Conservation (phyloP, 2,329 filamentous ascomycete species). For the Cylindrodendrum hubeiense region DNA sequence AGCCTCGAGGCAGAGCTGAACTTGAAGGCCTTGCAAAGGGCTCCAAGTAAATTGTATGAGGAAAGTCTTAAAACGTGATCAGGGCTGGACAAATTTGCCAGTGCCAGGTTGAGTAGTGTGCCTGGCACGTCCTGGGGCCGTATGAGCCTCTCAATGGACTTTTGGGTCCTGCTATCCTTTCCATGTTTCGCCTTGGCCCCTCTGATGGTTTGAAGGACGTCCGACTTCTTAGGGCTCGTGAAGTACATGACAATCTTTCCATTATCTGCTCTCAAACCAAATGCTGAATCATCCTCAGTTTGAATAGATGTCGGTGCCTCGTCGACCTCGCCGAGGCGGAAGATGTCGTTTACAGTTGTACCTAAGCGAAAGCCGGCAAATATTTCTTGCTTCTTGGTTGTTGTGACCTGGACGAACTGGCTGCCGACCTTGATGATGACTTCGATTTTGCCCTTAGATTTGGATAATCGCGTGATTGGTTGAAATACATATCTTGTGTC, state of each 20-base stretch:
- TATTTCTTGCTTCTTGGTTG: slow-evolving; percentile 76
- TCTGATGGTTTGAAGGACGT: slow-evolving; percentile 73
- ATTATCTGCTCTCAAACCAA: slow-evolving; percentile 75
- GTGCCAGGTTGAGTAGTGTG: slow-evolving; percentile 74
- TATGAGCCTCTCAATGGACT: slow-evolving; percentile 74
- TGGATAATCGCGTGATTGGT: slow-evolving; percentile 73
- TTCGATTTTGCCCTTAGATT: slow-evolving; percentile 78
- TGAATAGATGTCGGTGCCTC: slow-evolving; percentile 74
- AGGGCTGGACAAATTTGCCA: slow-evolving; percentile 74
- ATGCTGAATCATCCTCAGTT: slow-evolving; percentile 75
- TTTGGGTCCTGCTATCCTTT: slow-evolving; percentile 71
- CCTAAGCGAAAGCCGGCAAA: slow-evolving; percentile 71
- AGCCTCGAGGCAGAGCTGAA: slow-evolving; percentile 73
- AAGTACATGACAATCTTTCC: slow-evolving; percentile 81
- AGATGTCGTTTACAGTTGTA: slow-evolving; percentile 77
- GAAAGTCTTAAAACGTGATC: slow-evolving; percentile 71
- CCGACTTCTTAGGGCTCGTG: slow-evolving; percentile 72
- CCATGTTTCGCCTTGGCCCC: slow-evolving; percentile 73
- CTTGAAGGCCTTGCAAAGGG: slow-evolving; percentile 76
- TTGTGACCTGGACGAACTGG: slow-evolving; percentile 78
- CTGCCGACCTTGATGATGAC: slow-evolving; percentile 77
- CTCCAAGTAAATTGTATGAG: slow-evolving; percentile 76
- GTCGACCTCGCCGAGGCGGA: slow-evolving; percentile 75
- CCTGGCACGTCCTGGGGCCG: slow-evolving; percentile 78
- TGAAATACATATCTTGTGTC: slow-evolving; percentile 76